Percentiles rank a stretch among this genome's conserved stretches.
phyloP scores from a whole-genome alignment of 805 yeast species.

The Nakazawaea siamensis region DNA sequence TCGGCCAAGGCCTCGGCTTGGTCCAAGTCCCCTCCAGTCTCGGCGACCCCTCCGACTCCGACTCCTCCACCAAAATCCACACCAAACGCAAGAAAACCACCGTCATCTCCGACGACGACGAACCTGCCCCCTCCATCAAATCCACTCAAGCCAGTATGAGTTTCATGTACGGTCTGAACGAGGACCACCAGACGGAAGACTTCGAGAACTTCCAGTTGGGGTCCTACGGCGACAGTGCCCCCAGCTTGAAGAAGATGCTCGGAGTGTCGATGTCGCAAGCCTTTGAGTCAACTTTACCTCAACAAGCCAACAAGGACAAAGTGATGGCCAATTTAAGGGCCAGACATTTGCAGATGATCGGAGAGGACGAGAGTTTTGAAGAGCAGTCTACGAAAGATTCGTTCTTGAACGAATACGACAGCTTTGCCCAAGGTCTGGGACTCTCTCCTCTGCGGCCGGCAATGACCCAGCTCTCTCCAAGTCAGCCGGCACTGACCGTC shows the following conservation, averaged over 20 bases:
- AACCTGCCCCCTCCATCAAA: constrained; percentile 1
- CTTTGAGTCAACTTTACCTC: constrained; percentile 7
- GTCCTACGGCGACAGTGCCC: constrained; percentile 9
- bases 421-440: constrained; percentile 7
- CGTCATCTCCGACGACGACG: constrained; percentile 12
- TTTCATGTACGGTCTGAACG: constrained; percentile 5
- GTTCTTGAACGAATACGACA: constrained; percentile 1
- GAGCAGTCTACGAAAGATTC: constrained; percentile 11
- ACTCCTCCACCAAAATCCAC: not conserved
- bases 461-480: too few species aligned
- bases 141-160: not conserved
- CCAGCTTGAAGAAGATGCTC: constrained; percentile 9
- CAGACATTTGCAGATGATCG: constrained; percentile 8
- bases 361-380: constrained; percentile 9
- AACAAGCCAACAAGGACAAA: not conserved
- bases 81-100: constrained; percentile 3
- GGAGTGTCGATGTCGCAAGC: constrained; percentile 8
- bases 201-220: constrained; percentile 11
- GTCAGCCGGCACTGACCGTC: not conserved
- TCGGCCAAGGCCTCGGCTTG: too few species aligned
- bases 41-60: not conserved
- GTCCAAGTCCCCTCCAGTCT: constrained; percentile 13
- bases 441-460: too few species aligned
- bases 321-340: constrained; percentile 10
- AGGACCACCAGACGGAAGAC: constrained; percentile 14